Evolutionary conservation across 2,329 filamentous ascomycete genomes (phyloP).

Genomic region (Fusarium brevicatenulatum): DNA sequence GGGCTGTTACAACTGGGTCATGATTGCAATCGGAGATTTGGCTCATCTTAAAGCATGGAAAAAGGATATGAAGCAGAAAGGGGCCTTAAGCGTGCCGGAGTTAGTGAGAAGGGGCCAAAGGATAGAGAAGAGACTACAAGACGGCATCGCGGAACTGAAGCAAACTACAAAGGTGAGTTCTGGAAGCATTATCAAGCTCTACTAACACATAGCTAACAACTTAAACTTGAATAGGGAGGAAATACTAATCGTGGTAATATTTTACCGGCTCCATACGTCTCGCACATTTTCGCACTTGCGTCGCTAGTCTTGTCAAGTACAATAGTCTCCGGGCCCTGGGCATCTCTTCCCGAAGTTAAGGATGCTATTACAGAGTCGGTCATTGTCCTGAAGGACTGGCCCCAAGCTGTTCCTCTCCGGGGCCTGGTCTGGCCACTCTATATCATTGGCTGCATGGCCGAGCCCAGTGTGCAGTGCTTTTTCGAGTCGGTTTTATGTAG

Average conservation of each 20-base stretch:
- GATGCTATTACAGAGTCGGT: neutral
- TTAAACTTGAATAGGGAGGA: rapidly evolving
- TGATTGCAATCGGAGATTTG: neutral
- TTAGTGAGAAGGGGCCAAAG: neutral
- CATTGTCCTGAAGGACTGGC: neutral
- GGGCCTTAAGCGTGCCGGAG: neutral
- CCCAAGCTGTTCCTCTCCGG: neutral
- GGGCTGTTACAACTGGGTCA: neutral
- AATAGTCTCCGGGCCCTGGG: neutral
- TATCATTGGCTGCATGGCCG: neutral
- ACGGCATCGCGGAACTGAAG: neutral
- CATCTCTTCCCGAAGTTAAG: neutral
- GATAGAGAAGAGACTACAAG: neutral
- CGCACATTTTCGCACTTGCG: neutral
- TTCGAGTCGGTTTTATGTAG: neutral
- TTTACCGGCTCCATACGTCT: neutral
- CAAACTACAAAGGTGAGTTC: neutral
- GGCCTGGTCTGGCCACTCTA: neutral
- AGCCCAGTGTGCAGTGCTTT: rapidly evolving
- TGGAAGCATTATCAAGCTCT: rapidly evolving
- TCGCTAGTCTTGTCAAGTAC: neutral
- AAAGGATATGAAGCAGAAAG: neutral
- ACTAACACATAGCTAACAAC: neutral
- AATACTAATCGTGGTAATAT: neutral
- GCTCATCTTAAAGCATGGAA: neutral